Evolutionary conservation across 306 rosid genomes (phyloP).

Genomic region (Ammopiptanthus mongolicus): DNA sequence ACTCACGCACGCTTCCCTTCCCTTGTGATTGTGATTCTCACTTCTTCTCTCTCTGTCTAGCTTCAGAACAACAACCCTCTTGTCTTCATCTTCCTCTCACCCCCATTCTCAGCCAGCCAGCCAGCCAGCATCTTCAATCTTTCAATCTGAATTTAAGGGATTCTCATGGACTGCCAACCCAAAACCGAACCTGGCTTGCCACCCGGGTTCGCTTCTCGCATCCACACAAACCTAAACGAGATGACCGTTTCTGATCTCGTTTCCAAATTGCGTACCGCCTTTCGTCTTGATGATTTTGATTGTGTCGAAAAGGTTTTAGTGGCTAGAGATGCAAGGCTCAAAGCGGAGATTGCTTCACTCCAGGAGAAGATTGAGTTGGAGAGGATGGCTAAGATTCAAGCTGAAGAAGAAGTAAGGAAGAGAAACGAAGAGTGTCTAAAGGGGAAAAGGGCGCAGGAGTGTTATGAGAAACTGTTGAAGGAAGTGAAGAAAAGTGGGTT

Average conservation of each 20-base stretch:
- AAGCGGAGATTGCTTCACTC: background rate
- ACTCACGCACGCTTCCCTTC: too few species aligned
- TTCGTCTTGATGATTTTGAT: background rate
- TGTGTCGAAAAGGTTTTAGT: conserved; percentile 8
- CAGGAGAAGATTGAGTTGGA: background rate
- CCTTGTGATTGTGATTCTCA: too few species aligned
- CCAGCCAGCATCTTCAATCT: too few species aligned
- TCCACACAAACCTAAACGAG: background rate
- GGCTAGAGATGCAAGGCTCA: background rate
- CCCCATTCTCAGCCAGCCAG: too few species aligned
- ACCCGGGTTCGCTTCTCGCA: background rate
- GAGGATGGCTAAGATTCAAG: background rate
- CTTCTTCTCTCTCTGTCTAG: too few species aligned
- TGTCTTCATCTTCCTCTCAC: too few species aligned
- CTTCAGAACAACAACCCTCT: too few species aligned
- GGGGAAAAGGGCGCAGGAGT: background rate
- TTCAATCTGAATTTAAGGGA: too few species aligned
- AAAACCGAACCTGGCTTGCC: background rate
- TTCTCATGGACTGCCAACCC: background rate
- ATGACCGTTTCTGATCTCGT: conserved; percentile 15
- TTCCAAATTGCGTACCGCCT: background rate
- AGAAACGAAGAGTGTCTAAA: background rate
- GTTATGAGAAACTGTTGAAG: conserved; percentile 26
- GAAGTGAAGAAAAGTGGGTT: background rate
- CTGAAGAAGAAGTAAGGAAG: conserved; percentile 4